Evolutionary conservation across 306 rosid species (phyloP).

Genomic region (Mimosa pudica): DNA sequence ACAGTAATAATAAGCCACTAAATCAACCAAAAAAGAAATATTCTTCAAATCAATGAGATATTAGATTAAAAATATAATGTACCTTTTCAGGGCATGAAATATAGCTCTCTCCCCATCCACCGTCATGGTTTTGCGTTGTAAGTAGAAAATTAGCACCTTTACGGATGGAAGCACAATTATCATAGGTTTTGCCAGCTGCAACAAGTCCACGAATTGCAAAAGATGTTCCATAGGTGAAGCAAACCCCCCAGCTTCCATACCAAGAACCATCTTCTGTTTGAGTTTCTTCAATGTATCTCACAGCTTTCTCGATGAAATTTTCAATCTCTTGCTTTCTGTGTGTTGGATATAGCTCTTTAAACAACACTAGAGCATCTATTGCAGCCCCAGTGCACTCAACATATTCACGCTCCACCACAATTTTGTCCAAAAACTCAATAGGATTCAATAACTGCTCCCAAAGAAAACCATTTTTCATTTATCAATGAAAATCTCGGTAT

Average conservation of each 20-base stretch:
- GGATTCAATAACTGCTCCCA: constrained; percentile 18
- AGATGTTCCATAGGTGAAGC: background rate
- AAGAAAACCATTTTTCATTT: background rate
- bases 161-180: background rate
- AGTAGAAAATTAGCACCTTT: background rate
- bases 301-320: background rate
- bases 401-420: constrained; percentile 21
- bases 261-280: background rate
- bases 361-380: background rate
- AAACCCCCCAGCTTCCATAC: background rate
- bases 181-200: background rate
- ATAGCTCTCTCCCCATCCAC: constrained; percentile 6
- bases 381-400: constrained; percentile 37
- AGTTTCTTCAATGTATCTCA: background rate
- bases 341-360: background rate
- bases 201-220: background rate
- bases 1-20: background rate
- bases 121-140: background rate
- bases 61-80: background rate
- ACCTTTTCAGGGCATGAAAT: background rate
- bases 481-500: background rate
- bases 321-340: background rate
- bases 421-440: background rate
- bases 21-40: background rate
- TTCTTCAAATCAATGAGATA: background rate